Conservation (phyloP, 495 filamentous ascomycete genomes). For the Penicillium paradoxum region DNA sequence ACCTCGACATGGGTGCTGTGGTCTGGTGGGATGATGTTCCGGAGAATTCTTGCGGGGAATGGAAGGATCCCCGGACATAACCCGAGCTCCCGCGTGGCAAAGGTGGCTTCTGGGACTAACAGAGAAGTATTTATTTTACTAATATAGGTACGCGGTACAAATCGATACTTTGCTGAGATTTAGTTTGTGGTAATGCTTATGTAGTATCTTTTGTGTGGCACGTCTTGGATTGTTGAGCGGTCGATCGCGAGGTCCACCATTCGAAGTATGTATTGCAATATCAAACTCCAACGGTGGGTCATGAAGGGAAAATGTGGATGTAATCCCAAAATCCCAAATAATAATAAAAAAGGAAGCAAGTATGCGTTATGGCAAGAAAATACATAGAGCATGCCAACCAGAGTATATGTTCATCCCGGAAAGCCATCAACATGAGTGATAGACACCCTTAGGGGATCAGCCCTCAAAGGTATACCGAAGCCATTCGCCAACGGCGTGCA, state of each 20-base stretch:
- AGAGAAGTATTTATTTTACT: too few relatives aligned
- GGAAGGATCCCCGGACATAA: constrained; percentile 6
- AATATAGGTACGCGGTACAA: not conserved
- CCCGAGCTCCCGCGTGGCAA: constrained; percentile 13
- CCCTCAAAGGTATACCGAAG: constrained; percentile 80
- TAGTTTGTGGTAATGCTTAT: not conserved
- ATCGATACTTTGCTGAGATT: not conserved
- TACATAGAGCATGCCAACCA: constrained; percentile 20
- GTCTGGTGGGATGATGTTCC: constrained; percentile 5
- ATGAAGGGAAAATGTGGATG: not conserved
- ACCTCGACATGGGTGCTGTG: constrained; percentile 40
- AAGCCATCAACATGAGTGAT: constrained; percentile 9
- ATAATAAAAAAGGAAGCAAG: constrained; percentile 8
- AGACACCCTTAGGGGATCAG: constrained; percentile 16
- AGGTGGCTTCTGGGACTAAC: constrained; percentile 5
- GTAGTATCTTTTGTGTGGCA: not conserved
- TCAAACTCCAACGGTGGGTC: not conserved
- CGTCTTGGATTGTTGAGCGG: constrained; percentile 1
- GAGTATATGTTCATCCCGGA: constrained; percentile 25
- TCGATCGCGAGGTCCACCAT: constrained; percentile 8
- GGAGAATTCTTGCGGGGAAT: constrained; percentile 28
- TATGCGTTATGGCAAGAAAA: constrained; percentile 21
- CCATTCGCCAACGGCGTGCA: constrained; percentile 91
- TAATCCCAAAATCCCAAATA: not conserved
- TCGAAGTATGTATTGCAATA: not conserved